Evolutionary conservation across 805 yeast genomes (phyloP).

Genomic region (Candida insectorum): DNA sequence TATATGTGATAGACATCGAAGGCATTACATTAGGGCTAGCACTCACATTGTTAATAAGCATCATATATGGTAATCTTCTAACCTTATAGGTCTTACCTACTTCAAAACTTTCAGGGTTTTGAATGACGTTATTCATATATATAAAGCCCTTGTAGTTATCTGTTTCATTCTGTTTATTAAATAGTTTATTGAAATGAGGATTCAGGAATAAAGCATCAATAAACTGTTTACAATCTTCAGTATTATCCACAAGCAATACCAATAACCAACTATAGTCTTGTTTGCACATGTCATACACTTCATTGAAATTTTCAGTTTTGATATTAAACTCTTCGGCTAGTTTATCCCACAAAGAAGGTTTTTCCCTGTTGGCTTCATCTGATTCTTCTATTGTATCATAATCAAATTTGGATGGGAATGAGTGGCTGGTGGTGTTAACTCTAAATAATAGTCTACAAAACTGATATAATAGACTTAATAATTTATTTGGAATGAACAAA

Average conservation of each 20-base stretch:
- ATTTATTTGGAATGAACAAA: conserved; percentile 8
- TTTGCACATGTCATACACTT: conserved; percentile 24
- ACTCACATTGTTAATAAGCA: conserved; percentile 33
- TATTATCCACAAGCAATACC: conserved; percentile 28
- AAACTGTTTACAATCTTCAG: conserved; percentile 17
- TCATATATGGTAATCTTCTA: conserved; percentile 34
- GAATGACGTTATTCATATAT: conserved; percentile 28
- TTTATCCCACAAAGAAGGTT: no score
- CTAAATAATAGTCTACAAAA: conserved; percentile 8
- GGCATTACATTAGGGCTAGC: conserved; percentile 32
- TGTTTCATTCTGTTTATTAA: conserved; percentile 19
- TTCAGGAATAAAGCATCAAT: conserved; percentile 13
- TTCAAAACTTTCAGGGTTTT: conserved; percentile 36
- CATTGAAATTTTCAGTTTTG: conserved; percentile 24
- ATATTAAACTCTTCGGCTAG: conserved; percentile 11
- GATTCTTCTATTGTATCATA: conserved; percentile 22
- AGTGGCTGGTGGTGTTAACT: conserved; percentile 9
- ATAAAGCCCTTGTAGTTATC: conserved; percentile 26
- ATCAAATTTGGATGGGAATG: conserved; percentile 24
- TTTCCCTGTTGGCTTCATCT: conserved; percentile 8
- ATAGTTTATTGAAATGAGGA: conserved; percentile 17
- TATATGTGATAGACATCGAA: conserved; percentile 37
- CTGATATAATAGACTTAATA: conserved; percentile 5
- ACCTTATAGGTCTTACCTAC: conserved; percentile 30
- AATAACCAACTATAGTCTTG: conserved; percentile 30